Conservation (phyloP, 805 yeast genomes). For the Wickerhamiella sergipiensis region DNA sequence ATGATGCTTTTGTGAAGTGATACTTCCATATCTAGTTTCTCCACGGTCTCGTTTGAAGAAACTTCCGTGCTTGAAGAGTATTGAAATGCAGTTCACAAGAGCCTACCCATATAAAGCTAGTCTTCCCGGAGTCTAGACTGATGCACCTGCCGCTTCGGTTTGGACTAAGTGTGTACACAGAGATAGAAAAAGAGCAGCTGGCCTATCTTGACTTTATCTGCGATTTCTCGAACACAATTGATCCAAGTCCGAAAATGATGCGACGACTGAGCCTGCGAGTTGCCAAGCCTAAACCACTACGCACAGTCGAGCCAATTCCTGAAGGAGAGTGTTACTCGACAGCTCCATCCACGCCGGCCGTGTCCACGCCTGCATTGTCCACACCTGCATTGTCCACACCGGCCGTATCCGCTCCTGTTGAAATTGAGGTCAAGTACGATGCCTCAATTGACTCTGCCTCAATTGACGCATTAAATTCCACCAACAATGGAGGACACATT, state of each 20-base stretch:
- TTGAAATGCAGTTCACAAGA: background rate
- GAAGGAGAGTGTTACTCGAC: background rate
- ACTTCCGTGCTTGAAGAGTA: background rate
- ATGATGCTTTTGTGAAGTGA: no score
- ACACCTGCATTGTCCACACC: background rate
- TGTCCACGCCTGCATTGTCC: background rate
- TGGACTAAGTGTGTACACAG: background rate
- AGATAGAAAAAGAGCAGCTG: background rate
- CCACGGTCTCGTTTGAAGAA: no score
- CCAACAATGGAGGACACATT: no score
- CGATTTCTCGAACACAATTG: background rate
- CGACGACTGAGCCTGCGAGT: background rate
- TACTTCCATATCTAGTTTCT: no score
- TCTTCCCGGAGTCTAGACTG: background rate
- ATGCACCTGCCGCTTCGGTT: background rate
- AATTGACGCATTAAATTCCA: no score
- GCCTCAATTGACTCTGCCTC: no score
- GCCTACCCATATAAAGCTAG: background rate
- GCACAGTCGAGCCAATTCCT: background rate
- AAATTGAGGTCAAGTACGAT: no score
- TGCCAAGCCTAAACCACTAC: background rate
- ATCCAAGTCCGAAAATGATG: background rate
- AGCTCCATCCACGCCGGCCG: background rate
- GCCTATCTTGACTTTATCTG: background rate
- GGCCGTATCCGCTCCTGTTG: no score